Conservation (phyloP, 2,329 filamentous ascomycete genomes). For the Sarocladium oryzae region DNA sequence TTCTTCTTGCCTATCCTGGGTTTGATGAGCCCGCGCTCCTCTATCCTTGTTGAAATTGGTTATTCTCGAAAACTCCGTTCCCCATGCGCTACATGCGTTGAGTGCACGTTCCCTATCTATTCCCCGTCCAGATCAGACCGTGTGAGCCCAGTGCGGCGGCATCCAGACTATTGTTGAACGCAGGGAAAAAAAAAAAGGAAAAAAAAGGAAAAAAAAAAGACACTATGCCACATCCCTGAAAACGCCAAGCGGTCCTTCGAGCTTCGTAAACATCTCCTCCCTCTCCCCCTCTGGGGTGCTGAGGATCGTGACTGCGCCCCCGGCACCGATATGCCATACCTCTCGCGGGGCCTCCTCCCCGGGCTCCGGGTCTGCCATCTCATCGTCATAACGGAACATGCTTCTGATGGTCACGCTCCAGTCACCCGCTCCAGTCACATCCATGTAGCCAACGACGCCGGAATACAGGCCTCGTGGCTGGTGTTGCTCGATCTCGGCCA, state of each 20-base stretch:
- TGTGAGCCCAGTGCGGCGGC: too few relatives aligned
- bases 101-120: neutral
- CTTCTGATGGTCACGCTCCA: slow-evolving; percentile 68
- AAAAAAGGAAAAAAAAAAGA: neutral
- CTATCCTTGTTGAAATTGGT: slow-evolving; percentile 1
- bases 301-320: slow-evolving; percentile 63
- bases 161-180: too few relatives aligned
- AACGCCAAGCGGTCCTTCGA: slow-evolving; percentile 45
- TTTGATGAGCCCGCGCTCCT: slow-evolving; percentile 3
- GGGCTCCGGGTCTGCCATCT: neutral
- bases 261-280: slow-evolving; percentile 60
- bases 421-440: slow-evolving; percentile 62
- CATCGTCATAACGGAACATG: slow-evolving; percentile 35
- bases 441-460: slow-evolving; percentile 63
- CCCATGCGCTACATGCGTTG: slow-evolving; percentile 7
- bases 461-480: slow-evolving; percentile 56
- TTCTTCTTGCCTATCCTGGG: neutral
- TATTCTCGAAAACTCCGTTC: neutral
- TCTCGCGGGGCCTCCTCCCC: slow-evolving; percentile 26
- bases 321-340: slow-evolving; percentile 60
- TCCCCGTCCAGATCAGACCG: too few relatives aligned
- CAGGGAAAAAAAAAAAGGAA: too few relatives aligned
- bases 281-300: slow-evolving; percentile 58
- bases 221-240: slow-evolving; percentile 31
- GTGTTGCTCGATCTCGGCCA: slow-evolving; percentile 49